phyloP scores from a whole-genome alignment of 257 asterid genomes.

The Solanum sitiens region DNA sequence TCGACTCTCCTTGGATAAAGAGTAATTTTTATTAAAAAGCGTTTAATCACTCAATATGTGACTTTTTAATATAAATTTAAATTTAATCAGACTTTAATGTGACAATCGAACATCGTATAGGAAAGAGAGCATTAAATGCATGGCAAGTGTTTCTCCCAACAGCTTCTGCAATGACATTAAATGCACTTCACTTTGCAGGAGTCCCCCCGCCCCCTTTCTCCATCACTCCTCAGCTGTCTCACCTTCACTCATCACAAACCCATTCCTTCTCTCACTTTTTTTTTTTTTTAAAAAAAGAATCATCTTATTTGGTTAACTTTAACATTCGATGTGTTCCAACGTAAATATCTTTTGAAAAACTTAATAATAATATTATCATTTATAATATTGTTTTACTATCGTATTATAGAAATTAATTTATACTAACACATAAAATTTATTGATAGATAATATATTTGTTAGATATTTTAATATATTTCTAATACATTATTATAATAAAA shows the following conservation, averaged over 20 bases:
- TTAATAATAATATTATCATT: too few relatives aligned
- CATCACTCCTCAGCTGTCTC: not conserved
- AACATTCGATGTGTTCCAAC: not conserved
- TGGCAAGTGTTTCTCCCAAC: constrained; percentile 3
- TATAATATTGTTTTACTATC: too few relatives aligned
- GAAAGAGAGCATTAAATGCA: constrained; percentile 3
- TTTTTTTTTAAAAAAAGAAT: fast-evolving
- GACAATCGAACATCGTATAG: too few relatives aligned
- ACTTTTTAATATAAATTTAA: fast-evolving
- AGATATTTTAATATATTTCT: too few relatives aligned
- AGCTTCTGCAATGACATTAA: constrained; percentile 1
- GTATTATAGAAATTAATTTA: too few relatives aligned
- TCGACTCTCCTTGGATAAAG: too few relatives aligned
- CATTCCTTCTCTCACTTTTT: not conserved
- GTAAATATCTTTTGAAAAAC: not conserved
- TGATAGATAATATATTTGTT: too few relatives aligned
- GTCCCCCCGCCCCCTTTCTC: not conserved
- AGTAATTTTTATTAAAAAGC: fast-evolving
- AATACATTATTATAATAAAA: too few relatives aligned
- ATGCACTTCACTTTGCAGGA: not conserved
- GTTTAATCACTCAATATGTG: too few relatives aligned
- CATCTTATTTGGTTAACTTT: not conserved
- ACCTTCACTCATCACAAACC: not conserved
- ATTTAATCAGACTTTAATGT: too few relatives aligned
- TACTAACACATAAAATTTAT: too few relatives aligned